A percentile compares a stretch with the other conserved stretches of the same genome.
phyloP scores from a whole-genome alignment of 768 basidiomycete genomes.

The Favolaschia claudopus region DNA sequence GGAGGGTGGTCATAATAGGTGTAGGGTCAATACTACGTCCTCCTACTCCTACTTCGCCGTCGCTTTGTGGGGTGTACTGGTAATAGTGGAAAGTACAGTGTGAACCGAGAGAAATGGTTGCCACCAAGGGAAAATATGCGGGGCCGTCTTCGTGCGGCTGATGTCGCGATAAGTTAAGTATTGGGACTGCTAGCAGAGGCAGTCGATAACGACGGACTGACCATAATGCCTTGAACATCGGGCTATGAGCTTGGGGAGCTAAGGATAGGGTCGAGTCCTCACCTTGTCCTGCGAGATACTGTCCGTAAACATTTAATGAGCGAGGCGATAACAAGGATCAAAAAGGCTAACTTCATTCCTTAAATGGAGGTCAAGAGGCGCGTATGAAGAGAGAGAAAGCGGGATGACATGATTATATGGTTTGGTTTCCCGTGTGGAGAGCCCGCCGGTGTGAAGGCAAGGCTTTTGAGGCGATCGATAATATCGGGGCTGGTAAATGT shows the following conservation, averaged over 20 bases:
- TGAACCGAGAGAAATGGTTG: slow-evolving; percentile 85
- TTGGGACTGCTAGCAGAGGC: too few relatives aligned
- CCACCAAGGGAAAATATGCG: slow-evolving; percentile 86
- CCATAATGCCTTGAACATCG: slow-evolving; percentile 75
- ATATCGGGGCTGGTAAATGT: slow-evolving; percentile 81
- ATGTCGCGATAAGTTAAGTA: too few relatives aligned
- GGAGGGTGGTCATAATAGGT: slow-evolving; percentile 73
- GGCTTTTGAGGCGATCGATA: slow-evolving; percentile 68
- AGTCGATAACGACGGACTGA: slow-evolving; percentile 43
- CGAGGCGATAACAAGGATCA: not conserved
- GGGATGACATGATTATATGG: slow-evolving; percentile 88
- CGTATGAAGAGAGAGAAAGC: too few relatives aligned
- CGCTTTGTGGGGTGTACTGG: slow-evolving; percentile 51
- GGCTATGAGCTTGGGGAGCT: too few relatives aligned
- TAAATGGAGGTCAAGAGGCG: not conserved
- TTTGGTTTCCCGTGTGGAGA: slow-evolving; percentile 80
- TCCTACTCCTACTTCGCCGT: slow-evolving; percentile 27
- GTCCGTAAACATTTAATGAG: too few relatives aligned
- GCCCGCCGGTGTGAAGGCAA: slow-evolving; percentile 63
- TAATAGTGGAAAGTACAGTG: slow-evolving; percentile 87
- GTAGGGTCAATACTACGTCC: slow-evolving; percentile 64
- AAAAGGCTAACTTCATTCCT: slow-evolving; percentile 6
- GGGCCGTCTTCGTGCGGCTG: slow-evolving; percentile 95
- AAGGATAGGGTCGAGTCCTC: too few relatives aligned
- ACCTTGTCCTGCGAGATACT: slow-evolving; percentile 82